These are phyloP conservation scores for Cadophora sp. DNA, from an alignment of 2,329 filamentous ascomycete genomes.

Conservation along the genomic window DNA sequence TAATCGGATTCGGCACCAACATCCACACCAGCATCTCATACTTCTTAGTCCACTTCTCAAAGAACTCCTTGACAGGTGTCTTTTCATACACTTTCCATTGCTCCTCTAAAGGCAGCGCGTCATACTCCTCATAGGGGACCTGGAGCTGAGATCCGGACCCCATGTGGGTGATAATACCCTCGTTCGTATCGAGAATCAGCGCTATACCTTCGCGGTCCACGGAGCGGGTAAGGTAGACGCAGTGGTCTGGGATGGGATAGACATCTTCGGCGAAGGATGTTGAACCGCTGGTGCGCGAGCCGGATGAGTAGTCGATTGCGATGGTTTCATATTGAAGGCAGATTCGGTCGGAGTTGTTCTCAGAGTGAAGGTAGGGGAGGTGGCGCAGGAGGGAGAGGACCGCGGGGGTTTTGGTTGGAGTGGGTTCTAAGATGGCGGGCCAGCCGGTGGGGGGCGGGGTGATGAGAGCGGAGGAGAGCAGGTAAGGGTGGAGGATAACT, in stretches of 20 bases:
- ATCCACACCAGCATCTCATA: constrained; percentile 17
- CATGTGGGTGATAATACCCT: constrained; percentile 3
- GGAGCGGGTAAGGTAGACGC: constrained; percentile 8
- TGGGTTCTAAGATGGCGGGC: no score
- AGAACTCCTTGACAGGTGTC: constrained; percentile 13
- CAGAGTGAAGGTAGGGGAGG: no score
- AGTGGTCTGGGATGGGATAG: constrained; percentile 13
- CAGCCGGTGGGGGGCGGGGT: no score
- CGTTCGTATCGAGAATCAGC: constrained; percentile 12
- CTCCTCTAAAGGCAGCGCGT: constrained; percentile 11
- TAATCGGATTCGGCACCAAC: constrained; percentile 15
- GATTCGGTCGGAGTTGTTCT: no score
- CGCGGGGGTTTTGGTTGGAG: no score
- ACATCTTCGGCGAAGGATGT: constrained; percentile 6
- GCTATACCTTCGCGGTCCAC: constrained; percentile 6
- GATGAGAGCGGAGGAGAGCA: no score
- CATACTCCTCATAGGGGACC: constrained; percentile 9
- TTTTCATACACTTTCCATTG: constrained; percentile 6
- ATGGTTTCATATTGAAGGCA: no score
- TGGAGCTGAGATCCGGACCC: no score
- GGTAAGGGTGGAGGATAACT: no score
- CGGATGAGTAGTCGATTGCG: neutral
- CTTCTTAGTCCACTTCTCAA: constrained; percentile 7
- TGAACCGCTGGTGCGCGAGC: neutral
- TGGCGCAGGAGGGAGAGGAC: no score